phyloP scores from a whole-genome alignment of 805 yeast genomes.

The Candida cerambycidarum region DNA sequence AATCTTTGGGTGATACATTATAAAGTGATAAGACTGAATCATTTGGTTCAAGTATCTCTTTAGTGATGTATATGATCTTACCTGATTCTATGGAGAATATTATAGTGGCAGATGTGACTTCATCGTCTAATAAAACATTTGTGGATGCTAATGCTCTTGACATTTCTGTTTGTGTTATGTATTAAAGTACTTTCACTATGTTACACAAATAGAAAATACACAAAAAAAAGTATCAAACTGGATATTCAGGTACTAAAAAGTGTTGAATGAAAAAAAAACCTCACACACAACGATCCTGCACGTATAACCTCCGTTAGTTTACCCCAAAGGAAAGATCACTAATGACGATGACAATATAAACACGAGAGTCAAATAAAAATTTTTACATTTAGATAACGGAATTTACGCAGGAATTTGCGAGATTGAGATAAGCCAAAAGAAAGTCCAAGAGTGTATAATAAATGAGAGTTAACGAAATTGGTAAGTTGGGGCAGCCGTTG shows the following conservation, averaged over 20 bases:
- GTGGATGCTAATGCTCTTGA: conserved; percentile 63
- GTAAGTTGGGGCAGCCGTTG: too few relatives aligned
- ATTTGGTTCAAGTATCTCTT: conserved; percentile 28
- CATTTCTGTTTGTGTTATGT: too few relatives aligned
- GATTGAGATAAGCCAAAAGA: conserved; percentile 5
- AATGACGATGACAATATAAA: not conserved
- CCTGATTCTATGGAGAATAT: conserved; percentile 53
- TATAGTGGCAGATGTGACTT: conserved; percentile 59
- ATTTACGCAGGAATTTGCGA: conserved; percentile 1
- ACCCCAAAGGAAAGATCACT: conserved; percentile 4
- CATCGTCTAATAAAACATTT: conserved; percentile 51
- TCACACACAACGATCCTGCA: conserved; percentile 1
- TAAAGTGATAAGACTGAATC: conserved; percentile 44
- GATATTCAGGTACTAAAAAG: too few relatives aligned
- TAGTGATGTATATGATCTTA: conserved; percentile 53
- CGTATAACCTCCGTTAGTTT: not conserved
- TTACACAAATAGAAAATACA: not conserved
- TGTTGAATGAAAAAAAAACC: too few relatives aligned
- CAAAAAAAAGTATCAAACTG: too few relatives aligned
- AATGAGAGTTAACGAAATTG: not conserved
- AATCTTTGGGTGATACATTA: conserved; percentile 41
- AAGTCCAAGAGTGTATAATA: conserved; percentile 1
- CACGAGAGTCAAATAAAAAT: conserved; percentile 5
- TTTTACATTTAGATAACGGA: conserved; percentile 3
- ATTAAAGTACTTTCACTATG: not conserved